Percentiles rank a stretch among this genome's conserved stretches.
These are phyloP conservation scores for Penicillium subrubescens DNA, from an alignment of 495 filamentous ascomycete genomes.

Conservation along the genomic window DNA sequence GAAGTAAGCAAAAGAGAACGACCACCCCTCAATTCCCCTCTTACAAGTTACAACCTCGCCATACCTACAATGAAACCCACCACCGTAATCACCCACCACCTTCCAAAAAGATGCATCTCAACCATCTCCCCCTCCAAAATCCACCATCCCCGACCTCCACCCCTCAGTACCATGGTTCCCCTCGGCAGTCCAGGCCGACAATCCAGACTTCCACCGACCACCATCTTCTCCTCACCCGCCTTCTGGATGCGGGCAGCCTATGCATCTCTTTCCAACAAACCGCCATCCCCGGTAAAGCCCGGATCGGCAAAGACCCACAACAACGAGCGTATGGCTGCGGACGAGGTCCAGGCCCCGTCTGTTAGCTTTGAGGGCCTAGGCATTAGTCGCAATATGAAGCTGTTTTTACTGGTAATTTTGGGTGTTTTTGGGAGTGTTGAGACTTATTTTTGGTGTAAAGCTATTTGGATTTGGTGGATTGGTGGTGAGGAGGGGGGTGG, in stretches of 20 bases:
- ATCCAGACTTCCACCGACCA: neutral
- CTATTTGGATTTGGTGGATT: constrained; percentile 56
- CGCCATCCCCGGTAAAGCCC: neutral
- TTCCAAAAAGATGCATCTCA: neutral
- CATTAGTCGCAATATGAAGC: constrained; percentile 23
- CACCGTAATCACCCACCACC: neutral
- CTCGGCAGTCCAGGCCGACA: neutral
- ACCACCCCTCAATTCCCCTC: neutral
- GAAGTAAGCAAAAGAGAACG: neutral
- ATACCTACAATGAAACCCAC: neutral
- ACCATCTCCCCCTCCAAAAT: neutral
- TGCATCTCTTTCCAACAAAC: neutral
- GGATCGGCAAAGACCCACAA: neutral
- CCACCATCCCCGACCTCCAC: neutral
- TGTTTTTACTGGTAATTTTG: constrained; percentile 20
- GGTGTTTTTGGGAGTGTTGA: constrained; percentile 50
- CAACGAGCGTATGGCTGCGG: neutral
- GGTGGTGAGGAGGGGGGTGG: neutral
- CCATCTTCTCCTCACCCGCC: neutral
- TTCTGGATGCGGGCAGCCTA: neutral
- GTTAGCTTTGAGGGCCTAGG: constrained; percentile 17
- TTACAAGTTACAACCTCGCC: neutral
- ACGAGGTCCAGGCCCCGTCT: neutral
- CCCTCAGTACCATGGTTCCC: neutral
- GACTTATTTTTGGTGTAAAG: constrained; percentile 73